Percentiles rank a stretch among this genome's conserved stretches.
Conservation (phyloP, 2,329 filamentous ascomycete genomes). For the Hypoxylon sp. region DNA sequence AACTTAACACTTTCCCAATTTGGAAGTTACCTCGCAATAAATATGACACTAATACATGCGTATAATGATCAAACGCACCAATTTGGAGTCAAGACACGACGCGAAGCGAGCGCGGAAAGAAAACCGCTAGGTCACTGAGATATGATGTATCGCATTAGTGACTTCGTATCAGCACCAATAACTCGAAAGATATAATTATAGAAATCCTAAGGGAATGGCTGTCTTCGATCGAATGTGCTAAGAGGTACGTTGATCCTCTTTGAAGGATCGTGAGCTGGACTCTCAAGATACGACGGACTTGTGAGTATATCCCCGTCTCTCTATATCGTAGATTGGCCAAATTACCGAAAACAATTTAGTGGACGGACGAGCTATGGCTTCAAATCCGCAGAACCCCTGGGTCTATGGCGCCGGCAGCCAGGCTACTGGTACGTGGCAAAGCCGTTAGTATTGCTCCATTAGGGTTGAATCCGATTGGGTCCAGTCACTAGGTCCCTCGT, state of each 20-base stretch:
- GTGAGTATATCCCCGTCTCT: not conserved
- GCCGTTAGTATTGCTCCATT: not conserved
- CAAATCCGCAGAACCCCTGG: not conserved
- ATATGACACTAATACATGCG: not conserved
- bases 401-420: constrained; percentile 9
- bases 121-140: not conserved
- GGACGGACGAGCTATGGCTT: not conserved
- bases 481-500: not conserved
- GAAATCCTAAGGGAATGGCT: not conserved
- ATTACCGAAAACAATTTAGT: not conserved
- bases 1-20: not conserved
- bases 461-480: constrained; percentile 11
- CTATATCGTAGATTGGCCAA: not conserved
- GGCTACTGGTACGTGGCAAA: constrained; percentile 15
- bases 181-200: not conserved
- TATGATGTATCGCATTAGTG: constrained; percentile 1
- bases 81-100: not conserved
- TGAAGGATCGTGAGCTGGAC: too few species aligned
- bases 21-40: not conserved
- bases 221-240: not conserved
- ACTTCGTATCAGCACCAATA: too few species aligned
- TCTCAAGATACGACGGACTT: not conserved
- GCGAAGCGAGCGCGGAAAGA: not conserved
- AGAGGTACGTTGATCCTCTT: not conserved
- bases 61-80: not conserved